Percentiles rank a stretch among this genome's conserved stretches.
phyloP scores from a whole-genome alignment of 495 filamentous ascomycete species.

The Aspergillus taichungensis region DNA sequence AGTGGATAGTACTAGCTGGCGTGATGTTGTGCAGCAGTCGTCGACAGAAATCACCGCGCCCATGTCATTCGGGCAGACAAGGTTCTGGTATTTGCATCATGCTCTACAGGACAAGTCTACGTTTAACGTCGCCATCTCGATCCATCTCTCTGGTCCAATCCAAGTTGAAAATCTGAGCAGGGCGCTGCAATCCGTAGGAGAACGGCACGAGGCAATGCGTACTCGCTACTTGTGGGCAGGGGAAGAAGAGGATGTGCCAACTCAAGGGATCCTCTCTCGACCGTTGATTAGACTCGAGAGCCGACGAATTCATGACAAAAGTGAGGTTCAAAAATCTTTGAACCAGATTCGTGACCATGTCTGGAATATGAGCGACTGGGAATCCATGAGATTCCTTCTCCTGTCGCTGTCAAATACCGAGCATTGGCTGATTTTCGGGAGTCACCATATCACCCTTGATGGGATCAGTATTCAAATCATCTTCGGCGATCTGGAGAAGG shows the following conservation, averaged over 20 bases:
- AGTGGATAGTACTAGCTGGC: too few relatives aligned
- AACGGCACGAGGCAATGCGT: constrained; percentile 32
- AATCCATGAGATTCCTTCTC: constrained; percentile 11
- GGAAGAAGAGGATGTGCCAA: constrained; percentile 4
- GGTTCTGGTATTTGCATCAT: constrained; percentile 32
- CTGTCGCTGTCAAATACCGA: constrained; percentile 4
- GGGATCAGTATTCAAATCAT: constrained; percentile 27
- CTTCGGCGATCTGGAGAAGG: constrained; percentile 23
- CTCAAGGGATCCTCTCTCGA: constrained; percentile 8
- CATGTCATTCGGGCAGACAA: constrained; percentile 27
- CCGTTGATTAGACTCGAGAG: constrained; percentile 1
- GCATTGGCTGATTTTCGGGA: constrained; percentile 18
- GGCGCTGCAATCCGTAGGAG: constrained; percentile 17
- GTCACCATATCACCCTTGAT: constrained; percentile 39
- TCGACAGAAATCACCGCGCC: too few relatives aligned
- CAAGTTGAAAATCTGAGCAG: constrained; percentile 10
- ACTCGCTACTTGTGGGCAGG: constrained; percentile 27
- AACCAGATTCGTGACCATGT: constrained; percentile 1
- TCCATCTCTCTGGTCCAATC: background rate
- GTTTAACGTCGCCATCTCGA: constrained; percentile 16
- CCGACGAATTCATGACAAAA: too few relatives aligned
- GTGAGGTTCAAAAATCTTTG: constrained; percentile 4
- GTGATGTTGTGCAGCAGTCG: too few relatives aligned
- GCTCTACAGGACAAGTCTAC: constrained; percentile 22
- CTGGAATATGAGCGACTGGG: constrained; percentile 16